Conservation (phyloP, 306 rosid genomes). For the barrel medic (Medicago truncatula) region DNA sequence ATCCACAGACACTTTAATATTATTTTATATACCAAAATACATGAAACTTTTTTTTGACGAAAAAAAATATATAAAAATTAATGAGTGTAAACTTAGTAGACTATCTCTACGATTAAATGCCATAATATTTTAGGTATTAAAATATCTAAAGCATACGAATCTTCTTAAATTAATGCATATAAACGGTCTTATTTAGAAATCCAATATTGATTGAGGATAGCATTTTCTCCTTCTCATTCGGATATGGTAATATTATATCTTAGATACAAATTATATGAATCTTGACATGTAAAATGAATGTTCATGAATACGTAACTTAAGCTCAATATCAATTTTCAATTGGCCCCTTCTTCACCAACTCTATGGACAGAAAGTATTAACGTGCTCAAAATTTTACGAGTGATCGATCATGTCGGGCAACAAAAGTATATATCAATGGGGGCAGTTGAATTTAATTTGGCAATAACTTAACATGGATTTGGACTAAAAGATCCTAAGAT, state of each 20-base stretch:
- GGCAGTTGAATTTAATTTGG: not conserved
- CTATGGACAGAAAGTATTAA: not conserved
- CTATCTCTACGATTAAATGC: not conserved
- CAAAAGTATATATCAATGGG: not conserved
- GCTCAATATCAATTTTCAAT: not conserved
- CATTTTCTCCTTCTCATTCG: not conserved
- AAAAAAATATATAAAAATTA: not conserved
- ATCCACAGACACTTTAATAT: not conserved
- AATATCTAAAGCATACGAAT: not conserved
- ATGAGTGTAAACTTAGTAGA: not conserved
- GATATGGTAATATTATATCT: not conserved
- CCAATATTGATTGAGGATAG: not conserved
- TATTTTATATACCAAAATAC: not conserved
- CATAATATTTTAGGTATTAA: not conserved
- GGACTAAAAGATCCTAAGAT: not conserved
- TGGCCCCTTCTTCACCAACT: constrained; percentile 11
- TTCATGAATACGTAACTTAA: not conserved
- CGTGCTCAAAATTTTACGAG: not conserved
- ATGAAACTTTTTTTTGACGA: no score
- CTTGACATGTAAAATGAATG: not conserved
- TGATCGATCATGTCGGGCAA: not conserved
- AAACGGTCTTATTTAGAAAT: not conserved
- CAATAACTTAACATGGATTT: not conserved
- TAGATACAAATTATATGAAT: not conserved
- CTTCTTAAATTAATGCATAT: not conserved